Conservation (phyloP, 2,329 filamentous ascomycete genomes). For the Aspergillus caelatus region DNA sequence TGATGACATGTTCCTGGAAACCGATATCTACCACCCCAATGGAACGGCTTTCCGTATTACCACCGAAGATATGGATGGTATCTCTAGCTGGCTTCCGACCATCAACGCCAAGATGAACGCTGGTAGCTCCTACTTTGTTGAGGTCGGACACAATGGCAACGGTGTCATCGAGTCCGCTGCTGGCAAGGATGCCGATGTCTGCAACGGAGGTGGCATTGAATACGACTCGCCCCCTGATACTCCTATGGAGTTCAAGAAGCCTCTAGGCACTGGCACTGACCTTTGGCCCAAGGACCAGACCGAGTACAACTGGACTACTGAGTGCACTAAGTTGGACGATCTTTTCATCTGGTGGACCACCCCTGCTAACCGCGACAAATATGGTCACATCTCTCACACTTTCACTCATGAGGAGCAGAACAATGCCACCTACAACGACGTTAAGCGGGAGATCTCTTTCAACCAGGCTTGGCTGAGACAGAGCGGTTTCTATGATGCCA, state of each 20-base stretch:
- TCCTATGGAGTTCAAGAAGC: constrained; percentile 53
- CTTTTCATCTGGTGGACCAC: constrained; percentile 59
- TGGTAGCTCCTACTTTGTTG: constrained; percentile 57
- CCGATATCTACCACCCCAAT: constrained; percentile 53
- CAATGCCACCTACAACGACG: constrained; percentile 62
- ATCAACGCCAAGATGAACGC: constrained; percentile 51
- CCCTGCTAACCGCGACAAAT: constrained; percentile 55
- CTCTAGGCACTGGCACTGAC: constrained; percentile 53
- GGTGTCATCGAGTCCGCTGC: constrained; percentile 50
- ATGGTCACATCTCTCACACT: constrained; percentile 64
- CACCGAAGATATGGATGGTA: constrained; percentile 50
- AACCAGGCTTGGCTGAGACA: constrained; percentile 63
- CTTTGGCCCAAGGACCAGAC: constrained; percentile 52
- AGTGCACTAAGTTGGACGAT: constrained; percentile 54
- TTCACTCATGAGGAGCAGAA: constrained; percentile 63
- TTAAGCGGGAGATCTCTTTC: constrained; percentile 60
- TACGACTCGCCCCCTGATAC: constrained; percentile 51
- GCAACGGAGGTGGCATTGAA: constrained; percentile 47
- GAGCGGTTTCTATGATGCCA: constrained; percentile 51
- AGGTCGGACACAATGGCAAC: constrained; percentile 61
- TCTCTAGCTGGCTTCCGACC: constrained; percentile 47
- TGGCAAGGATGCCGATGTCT: constrained; percentile 25
- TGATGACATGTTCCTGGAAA: constrained; percentile 64
- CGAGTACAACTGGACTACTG: constrained; percentile 52
- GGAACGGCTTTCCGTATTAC: constrained; percentile 54